Percentiles rank a stretch among this genome's conserved stretches.
Evolutionary conservation across 495 filamentous ascomycete species (phyloP).

Genomic region (Penicillium antarcticum): DNA sequence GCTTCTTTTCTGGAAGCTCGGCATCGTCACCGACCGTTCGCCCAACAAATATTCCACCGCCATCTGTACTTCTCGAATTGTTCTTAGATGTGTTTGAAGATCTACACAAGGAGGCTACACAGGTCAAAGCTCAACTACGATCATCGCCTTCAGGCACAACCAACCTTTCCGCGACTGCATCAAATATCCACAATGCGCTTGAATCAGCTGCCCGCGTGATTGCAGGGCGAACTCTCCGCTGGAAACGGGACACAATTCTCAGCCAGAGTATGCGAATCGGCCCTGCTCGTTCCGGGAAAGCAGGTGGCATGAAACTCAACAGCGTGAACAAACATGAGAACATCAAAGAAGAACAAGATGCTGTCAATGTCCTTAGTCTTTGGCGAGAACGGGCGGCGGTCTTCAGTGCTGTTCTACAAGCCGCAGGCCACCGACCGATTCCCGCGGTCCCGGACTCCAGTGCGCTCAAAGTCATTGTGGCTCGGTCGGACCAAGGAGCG

Average conservation of each 20-base stretch:
- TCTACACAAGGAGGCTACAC: constrained; percentile 36
- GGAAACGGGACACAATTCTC: constrained; percentile 85
- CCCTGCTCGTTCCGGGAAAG: constrained; percentile 59
- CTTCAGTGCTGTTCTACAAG: constrained; percentile 40
- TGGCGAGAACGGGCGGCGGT: constrained; percentile 57
- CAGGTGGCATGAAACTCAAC: constrained; percentile 84
- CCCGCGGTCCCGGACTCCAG: constrained; percentile 66
- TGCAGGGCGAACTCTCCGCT: constrained; percentile 79
- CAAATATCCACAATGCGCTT: constrained; percentile 51
- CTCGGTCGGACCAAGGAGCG: constrained; percentile 49
- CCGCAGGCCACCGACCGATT: constrained; percentile 41
- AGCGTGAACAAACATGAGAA: constrained; percentile 75
- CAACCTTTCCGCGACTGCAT: constrained; percentile 11
- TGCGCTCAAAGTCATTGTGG: constrained; percentile 54
- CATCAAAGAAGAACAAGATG: constrained; percentile 83
- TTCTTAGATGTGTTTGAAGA: constrained; percentile 63
- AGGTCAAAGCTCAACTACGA: constrained; percentile 16
- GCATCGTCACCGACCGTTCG: constrained; percentile 41
- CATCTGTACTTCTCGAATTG: constrained; percentile 72
- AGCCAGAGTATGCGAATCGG: constrained; percentile 86
- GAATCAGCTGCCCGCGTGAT: constrained; percentile 75
- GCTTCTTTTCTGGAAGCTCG: constrained; percentile 8
- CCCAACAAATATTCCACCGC: constrained; percentile 86
- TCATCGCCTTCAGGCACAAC: background rate
- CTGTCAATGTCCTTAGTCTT: constrained; percentile 65